These are phyloP conservation scores for Aphanocladium album DNA, from an alignment of 2,329 filamentous ascomycete genomes.

Conservation along the genomic window DNA sequence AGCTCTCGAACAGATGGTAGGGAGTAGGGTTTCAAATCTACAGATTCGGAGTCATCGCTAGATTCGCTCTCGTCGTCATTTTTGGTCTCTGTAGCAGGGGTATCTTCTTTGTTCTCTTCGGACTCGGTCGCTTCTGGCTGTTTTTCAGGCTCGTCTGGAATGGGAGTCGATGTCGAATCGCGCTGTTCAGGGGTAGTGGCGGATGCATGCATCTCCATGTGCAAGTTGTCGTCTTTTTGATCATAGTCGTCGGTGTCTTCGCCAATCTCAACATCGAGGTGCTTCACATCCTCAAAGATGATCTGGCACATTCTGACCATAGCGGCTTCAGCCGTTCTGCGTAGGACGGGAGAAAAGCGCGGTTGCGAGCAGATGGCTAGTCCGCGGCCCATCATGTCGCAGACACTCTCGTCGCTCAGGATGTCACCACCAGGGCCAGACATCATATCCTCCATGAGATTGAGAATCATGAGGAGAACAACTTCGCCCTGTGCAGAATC, in stretches of 20 bases:
- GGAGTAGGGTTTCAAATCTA: slow-evolving; percentile 80
- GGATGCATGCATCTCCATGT: slow-evolving; percentile 62
- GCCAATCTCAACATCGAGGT: slow-evolving; percentile 71
- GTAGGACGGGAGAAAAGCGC: slow-evolving; percentile 82
- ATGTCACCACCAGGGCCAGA: slow-evolving; percentile 88
- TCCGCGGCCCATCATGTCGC: slow-evolving; percentile 98
- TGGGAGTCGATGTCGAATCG: slow-evolving; percentile 5
- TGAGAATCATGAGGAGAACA: slow-evolving; percentile 86
- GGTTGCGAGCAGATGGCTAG: slow-evolving; percentile 95
- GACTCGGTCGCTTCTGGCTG: slow-evolving; percentile 1
- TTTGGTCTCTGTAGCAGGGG: slow-evolving; percentile 17
- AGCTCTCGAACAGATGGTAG: slow-evolving; percentile 91
- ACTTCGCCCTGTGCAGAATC: slow-evolving; percentile 94
- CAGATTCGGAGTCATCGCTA: slow-evolving; percentile 38
- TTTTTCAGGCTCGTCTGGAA: slow-evolving; percentile 6
- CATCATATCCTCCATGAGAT: slow-evolving; percentile 98
- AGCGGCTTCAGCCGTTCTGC: slow-evolving; percentile 87
- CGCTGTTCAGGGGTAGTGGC: slow-evolving; percentile 8
- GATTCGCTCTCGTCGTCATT: slow-evolving; percentile 25
- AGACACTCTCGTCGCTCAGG: slow-evolving; percentile 96
- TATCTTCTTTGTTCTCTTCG: slow-evolving; percentile 7
- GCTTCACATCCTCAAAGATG: slow-evolving; percentile 89
- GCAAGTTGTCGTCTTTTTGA: slow-evolving; percentile 65
- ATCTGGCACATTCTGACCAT: slow-evolving; percentile 99
- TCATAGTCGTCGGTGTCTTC: slow-evolving; percentile 63